phyloP scores from a whole-genome alignment of 2,329 filamentous ascomycete species.

The Microsporum canis region DNA sequence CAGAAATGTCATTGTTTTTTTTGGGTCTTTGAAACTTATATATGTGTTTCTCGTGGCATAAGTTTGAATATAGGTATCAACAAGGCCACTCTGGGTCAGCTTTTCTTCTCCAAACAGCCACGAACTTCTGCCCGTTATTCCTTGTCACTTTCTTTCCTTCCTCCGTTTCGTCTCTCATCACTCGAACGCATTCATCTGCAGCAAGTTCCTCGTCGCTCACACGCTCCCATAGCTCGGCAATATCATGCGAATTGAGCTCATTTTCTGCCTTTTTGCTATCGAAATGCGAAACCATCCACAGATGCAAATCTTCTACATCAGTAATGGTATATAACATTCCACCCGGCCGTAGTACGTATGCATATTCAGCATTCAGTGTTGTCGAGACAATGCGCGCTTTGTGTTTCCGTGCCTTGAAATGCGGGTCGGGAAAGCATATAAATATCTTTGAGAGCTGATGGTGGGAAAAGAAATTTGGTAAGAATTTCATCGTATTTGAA shows the following conservation, averaged over 20 bases:
- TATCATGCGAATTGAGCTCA: slow-evolving; percentile 61
- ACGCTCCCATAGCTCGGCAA: slow-evolving; percentile 57
- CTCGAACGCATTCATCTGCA: slow-evolving; percentile 47
- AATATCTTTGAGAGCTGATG: slow-evolving; percentile 81
- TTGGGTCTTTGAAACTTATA: background rate
- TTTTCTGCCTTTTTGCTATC: slow-evolving; percentile 44
- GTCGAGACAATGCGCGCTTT: slow-evolving; percentile 89
- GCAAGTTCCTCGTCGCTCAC: slow-evolving; percentile 47
- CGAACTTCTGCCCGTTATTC: slow-evolving; percentile 82
- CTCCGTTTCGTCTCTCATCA: slow-evolving; percentile 70
- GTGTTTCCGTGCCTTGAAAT: slow-evolving; percentile 96
- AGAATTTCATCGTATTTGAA: slow-evolving; percentile 96
- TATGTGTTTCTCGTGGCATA: background rate
- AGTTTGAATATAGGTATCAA: background rate
- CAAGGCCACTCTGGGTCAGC: slow-evolving; percentile 63
- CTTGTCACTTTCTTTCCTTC: slow-evolving; percentile 94
- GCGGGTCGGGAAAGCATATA: slow-evolving; percentile 95
- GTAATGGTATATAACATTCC: slow-evolving; percentile 94
- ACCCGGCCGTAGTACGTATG: slow-evolving; percentile 69
- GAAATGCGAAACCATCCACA: slow-evolving; percentile 88
- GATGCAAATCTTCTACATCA: slow-evolving; percentile 85
- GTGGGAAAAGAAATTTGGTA: slow-evolving; percentile 91
- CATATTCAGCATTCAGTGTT: slow-evolving; percentile 85
- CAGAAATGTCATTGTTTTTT: background rate
- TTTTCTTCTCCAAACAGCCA: slow-evolving; percentile 72